Evolutionary conservation across 257 asterid genomes (phyloP).

Genomic region (Forsythia suspensa): DNA sequence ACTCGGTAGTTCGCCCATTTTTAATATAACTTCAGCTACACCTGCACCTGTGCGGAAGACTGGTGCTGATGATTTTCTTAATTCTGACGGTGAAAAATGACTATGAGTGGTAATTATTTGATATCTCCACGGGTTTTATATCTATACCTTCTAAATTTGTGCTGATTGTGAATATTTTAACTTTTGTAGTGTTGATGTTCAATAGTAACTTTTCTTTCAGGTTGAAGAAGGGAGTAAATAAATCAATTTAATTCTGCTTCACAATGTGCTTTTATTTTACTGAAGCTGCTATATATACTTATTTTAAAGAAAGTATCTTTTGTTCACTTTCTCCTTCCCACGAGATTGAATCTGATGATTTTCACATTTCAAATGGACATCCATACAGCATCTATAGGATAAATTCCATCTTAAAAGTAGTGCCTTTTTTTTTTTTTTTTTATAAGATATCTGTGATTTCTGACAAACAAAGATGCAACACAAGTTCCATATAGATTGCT

Average conservation of each 20-base stretch:
- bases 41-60: conserved; percentile 65
- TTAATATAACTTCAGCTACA: conserved; percentile 55
- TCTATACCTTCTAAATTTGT: not conserved
- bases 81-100: conserved; percentile 93
- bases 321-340: not conserved
- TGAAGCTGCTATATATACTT: not conserved
- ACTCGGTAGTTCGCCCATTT: conserved; percentile 64
- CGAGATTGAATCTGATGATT: not conserved
- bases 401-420: not conserved
- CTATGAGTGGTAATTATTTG: conserved; percentile 77
- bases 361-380: not conserved
- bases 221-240: not conserved
- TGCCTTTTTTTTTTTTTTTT: not conserved
- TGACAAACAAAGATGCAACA: too few species aligned
- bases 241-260: not conserved
- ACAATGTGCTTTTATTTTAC: not conserved
- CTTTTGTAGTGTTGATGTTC: not conserved
- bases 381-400: not conserved
- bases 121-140: conserved; percentile 5
- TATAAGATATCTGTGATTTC: not conserved
- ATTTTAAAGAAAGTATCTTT: not conserved
- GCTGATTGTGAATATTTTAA: not conserved
- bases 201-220: too few species aligned
- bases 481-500: too few species aligned
- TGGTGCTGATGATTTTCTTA: conserved; percentile 88